phyloP scores from a whole-genome alignment of 345 rosid genomes.

The Raphanus sativus region DNA sequence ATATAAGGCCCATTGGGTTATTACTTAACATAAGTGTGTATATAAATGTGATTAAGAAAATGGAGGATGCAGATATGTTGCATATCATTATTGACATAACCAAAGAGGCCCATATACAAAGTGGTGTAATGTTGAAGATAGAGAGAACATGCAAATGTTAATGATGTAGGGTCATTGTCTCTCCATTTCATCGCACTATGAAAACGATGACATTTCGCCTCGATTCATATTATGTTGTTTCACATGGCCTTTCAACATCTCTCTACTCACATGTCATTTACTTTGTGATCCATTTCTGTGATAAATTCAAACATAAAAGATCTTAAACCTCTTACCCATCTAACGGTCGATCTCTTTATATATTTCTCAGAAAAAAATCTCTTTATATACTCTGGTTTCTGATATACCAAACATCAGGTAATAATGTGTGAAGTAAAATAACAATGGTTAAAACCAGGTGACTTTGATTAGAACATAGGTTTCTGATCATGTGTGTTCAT shows the following conservation, averaged over 20 bases:
- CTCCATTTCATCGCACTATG: constrained; percentile 19
- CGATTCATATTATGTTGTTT: constrained; percentile 14
- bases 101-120: constrained; percentile 11
- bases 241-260: constrained; percentile 41
- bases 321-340: constrained; percentile 17
- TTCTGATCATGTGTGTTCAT: background rate
- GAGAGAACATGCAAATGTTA: constrained; percentile 21
- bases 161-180: constrained; percentile 36
- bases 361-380: background rate
- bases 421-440: background rate
- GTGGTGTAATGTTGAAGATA: constrained; percentile 22
- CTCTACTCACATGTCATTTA: constrained; percentile 30
- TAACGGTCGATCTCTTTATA: background rate
- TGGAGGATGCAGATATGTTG: background rate
- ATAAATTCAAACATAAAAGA: constrained; percentile 3
- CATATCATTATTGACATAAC: constrained; percentile 31
- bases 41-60: no score
- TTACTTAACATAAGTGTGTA: background rate
- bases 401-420: background rate
- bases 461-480: background rate
- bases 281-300: constrained; percentile 7
- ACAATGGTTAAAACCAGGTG: background rate
- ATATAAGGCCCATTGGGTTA: constrained; percentile 14
- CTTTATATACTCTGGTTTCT: background rate
- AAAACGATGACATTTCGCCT: constrained; percentile 21